These are phyloP conservation scores for Lepidium sativum DNA, from an alignment of 345 rosid species.

Conservation along the genomic window DNA sequence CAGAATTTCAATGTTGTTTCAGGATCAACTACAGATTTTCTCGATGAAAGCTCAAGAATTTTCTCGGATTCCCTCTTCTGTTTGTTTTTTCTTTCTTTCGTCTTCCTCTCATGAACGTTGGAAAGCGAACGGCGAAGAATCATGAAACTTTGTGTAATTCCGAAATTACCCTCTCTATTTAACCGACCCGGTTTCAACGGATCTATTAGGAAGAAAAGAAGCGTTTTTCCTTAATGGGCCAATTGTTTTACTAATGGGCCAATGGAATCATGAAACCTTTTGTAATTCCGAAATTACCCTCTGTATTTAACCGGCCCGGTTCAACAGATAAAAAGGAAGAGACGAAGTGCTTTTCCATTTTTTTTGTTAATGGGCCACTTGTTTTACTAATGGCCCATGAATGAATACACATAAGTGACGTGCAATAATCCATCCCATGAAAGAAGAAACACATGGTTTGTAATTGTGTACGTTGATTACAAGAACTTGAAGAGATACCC, in stretches of 20 bases:
- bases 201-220: neutral
- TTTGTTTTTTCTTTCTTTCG: slow-evolving; percentile 10
- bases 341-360: neutral
- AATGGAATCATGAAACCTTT: neutral
- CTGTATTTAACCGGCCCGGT: slow-evolving; percentile 7
- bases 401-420: too few relatives aligned
- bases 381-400: too few relatives aligned
- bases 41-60: neutral
- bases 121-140: slow-evolving; percentile 16
- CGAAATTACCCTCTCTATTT: too few relatives aligned
- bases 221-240: neutral
- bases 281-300: slow-evolving; percentile 10
- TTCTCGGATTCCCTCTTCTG: neutral
- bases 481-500: too few relatives aligned
- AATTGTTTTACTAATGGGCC: neutral
- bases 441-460: too few relatives aligned
- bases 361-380: too few relatives aligned
- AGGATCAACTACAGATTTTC: neutral
- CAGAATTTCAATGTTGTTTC: neutral
- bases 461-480: too few relatives aligned
- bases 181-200: neutral
- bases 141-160: neutral
- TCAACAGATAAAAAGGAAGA: neutral
- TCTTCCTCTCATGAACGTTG: slow-evolving; percentile 26
- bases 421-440: too few relatives aligned